Conservation (phyloP, 371 early-diverging fungal species). For the Haplosporangium sp. region DNA sequence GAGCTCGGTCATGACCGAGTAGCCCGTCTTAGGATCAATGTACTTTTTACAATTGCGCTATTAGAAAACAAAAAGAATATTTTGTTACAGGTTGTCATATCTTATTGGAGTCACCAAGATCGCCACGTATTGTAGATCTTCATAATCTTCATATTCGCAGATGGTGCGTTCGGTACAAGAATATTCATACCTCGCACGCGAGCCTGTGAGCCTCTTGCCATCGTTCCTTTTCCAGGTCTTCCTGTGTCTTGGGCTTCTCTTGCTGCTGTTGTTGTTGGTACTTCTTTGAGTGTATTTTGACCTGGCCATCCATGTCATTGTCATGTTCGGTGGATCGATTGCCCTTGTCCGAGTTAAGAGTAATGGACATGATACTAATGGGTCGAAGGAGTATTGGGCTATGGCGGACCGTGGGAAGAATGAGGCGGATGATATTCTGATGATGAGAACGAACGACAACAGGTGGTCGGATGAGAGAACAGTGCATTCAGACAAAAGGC, state of each 20-base stretch:
- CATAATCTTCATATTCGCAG: too few relatives aligned
- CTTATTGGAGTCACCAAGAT: background rate
- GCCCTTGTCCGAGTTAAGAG: too few relatives aligned
- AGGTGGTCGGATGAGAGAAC: too few relatives aligned
- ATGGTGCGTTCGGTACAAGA: too few relatives aligned
- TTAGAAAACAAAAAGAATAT: background rate
- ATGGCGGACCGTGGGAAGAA: too few relatives aligned
- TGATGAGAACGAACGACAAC: background rate
- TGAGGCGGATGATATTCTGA: background rate
- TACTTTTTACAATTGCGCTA: conserved; percentile 57
- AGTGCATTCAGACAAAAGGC: background rate
- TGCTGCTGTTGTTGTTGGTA: conserved; percentile 7
- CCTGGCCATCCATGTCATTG: conserved; percentile 28
- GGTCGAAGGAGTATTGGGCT: background rate
- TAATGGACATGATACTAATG: background rate
- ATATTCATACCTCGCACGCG: conserved; percentile 41
- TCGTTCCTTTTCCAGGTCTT: conserved; percentile 51
- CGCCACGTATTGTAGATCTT: too few relatives aligned
- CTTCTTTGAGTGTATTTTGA: conserved; percentile 44
- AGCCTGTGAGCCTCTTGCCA: conserved; percentile 43
- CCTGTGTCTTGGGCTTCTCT: conserved; percentile 31
- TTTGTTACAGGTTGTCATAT: background rate
- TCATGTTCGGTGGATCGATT: conserved; percentile 1
- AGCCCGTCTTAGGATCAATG: conserved; percentile 68
- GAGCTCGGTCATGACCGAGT: conserved; percentile 64